Base-by-base conservation (phyloP, 768 basidiomycete genomes). In the Leccinum longicurvipes region DNA sequence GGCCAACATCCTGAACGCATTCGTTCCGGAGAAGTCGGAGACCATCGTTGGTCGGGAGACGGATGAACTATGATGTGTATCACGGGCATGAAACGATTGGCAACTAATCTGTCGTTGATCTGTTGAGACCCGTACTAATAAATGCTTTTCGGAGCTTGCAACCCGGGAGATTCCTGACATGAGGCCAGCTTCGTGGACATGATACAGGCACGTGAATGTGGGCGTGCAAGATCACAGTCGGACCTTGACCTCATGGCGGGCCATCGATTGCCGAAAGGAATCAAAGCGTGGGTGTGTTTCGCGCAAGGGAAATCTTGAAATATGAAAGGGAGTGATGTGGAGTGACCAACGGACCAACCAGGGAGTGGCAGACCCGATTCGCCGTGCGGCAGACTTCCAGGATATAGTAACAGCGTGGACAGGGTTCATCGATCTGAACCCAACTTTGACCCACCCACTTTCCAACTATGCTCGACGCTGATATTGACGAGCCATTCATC, bases 1-100 rank as follows among this genome's bases (percentile, higher is more conserved):
- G 77, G 80, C 83, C 52, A 98, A 98, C 76, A 82, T 98, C 63
- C 80, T 93, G 47, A 70, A 73, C 15, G 82, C 88, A 0, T 92
- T 93, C 55, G 67, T 67, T 27, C 67, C 53, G 9, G 66, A 70
- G 46, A 74, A 79, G 59, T 68, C 67, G 8, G 72, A 72, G 60
- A 74, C 73, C 28, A 50, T 63, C 25, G 10, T 71, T 46, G 64
- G 66, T 15, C 66, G 68, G 25, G 71, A 66, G 14, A 57, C 65
- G 29, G 74, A 77, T 58, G 81, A 82, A 66, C 73, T 82, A 57
- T 83, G 72, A 74, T 54, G 44, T 34, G 44, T 31, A n/a, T 53
- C 10, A 45, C 32, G 29, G 47, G 27, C 47, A 14, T n/a, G n/a
- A 47, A 47, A 28, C 28, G 19, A 55, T 46, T 31, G 58, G n/a